Evolutionary conservation across 2,329 filamentous ascomycete genomes (phyloP).

Genomic region (Fusarium papillatum): DNA sequence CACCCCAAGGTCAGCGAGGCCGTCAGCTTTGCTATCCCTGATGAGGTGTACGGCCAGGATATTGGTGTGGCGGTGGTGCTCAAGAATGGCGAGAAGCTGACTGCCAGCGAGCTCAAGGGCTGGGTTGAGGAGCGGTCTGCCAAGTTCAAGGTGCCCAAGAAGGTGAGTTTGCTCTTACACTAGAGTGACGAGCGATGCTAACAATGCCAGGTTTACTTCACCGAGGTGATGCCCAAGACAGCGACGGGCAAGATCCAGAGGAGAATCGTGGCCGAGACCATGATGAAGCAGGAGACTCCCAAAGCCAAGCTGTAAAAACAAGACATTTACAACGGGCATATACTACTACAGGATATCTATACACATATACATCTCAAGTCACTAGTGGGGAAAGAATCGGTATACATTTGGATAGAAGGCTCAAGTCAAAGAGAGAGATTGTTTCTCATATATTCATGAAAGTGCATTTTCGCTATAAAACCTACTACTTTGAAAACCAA

Average conservation of each 20-base stretch:
- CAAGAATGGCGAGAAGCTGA: constrained; percentile 72
- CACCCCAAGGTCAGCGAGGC: constrained; percentile 82
- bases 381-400: not conserved
- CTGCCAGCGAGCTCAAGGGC: constrained; percentile 71
- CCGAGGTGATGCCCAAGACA: constrained; percentile 89
- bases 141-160: constrained; percentile 89
- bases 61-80: constrained; percentile 83
- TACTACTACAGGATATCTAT: not conserved
- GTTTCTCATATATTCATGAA: constrained; percentile 12
- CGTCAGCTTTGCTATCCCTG: constrained; percentile 86
- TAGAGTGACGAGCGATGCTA: no score
- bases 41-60: constrained; percentile 88
- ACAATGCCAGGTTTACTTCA: constrained; percentile 78
- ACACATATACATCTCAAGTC: not conserved
- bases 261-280: constrained; percentile 86
- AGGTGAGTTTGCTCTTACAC: constrained; percentile 62
- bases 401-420: not conserved
- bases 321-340: constrained; percentile 3
- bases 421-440: constrained; percentile 23
- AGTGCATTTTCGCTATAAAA: constrained; percentile 17
- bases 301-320: constrained; percentile 67
- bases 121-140: constrained; percentile 80
- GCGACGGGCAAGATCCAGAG: constrained; percentile 93
- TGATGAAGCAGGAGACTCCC: constrained; percentile 76
- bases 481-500: constrained; percentile 8